Percentiles rank a stretch among this genome's conserved stretches.
phyloP scores from a whole-genome alignment of 1,284 basidiomycete genomes.

The Mycosarcoma mackinlayi region DNA sequence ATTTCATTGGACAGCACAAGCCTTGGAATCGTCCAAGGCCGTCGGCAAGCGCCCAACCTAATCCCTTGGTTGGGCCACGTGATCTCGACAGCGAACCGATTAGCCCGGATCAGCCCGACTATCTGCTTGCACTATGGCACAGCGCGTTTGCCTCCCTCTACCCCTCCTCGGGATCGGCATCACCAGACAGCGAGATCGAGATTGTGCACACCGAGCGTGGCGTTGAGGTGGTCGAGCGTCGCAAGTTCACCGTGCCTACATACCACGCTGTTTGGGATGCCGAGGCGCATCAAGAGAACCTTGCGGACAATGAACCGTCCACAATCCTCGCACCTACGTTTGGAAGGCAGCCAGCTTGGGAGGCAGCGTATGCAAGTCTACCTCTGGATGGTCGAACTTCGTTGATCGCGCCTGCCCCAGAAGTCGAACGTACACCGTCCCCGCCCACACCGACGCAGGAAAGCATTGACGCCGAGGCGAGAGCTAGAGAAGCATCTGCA shows the following conservation, averaged over 20 bases:
- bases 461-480: constrained; percentile 27
- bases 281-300: constrained; percentile 37
- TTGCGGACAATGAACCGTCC: not conserved
- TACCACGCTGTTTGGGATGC: constrained; percentile 81
- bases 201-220: constrained; percentile 55
- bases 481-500: constrained; percentile 7
- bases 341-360: constrained; percentile 57
- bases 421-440: constrained; percentile 51
- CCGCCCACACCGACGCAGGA: constrained; percentile 43
- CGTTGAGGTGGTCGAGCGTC: constrained; percentile 68
- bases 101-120: constrained; percentile 71
- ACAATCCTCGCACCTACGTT: not conserved
- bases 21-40: constrained; percentile 77
- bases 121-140: constrained; percentile 90
- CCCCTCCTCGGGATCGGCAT: constrained; percentile 71
- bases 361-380: constrained; percentile 80
- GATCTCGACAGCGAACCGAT: constrained; percentile 68
- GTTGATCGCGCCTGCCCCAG: constrained; percentile 76
- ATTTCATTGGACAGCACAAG: constrained; percentile 94
- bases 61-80: constrained; percentile 59
- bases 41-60: constrained; percentile 50
- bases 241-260: constrained; percentile 76
- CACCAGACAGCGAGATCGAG: constrained; percentile 47
- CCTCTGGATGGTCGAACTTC: constrained; percentile 87
- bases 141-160: constrained; percentile 87